These are phyloP conservation scores for Grigorovia yakushimaensis DNA, from an alignment of 805 yeast species.

Conservation along the genomic window DNA sequence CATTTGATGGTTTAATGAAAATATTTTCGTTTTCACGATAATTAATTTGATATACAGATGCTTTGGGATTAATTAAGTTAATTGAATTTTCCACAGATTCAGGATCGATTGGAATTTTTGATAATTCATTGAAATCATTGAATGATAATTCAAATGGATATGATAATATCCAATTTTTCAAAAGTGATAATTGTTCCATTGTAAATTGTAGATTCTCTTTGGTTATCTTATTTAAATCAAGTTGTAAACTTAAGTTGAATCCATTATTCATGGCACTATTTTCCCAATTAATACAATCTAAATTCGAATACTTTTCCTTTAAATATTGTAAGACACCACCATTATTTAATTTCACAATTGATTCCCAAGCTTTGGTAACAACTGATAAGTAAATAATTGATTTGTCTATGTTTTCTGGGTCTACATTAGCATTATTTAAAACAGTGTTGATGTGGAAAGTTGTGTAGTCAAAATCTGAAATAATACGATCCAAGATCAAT, in stretches of 20 bases:
- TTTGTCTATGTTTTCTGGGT: constrained; percentile 49
- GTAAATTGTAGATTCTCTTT: constrained; percentile 29
- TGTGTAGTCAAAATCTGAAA: constrained; percentile 93
- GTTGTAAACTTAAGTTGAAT: constrained; percentile 65
- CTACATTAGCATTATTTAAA: neutral
- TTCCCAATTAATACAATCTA: neutral
- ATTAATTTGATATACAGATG: constrained; percentile 37
- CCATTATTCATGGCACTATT: constrained; percentile 34
- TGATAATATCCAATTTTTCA: constrained; percentile 82
- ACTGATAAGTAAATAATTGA: constrained; percentile 27
- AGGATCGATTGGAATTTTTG: constrained; percentile 26
- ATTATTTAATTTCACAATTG: constrained; percentile 10
- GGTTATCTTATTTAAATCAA: constrained; percentile 53
- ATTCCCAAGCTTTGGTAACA: constrained; percentile 27
- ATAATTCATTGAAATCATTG: constrained; percentile 60
- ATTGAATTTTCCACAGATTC: constrained; percentile 15
- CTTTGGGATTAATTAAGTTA: constrained; percentile 14
- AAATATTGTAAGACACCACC: constrained; percentile 16
- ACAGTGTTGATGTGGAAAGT: constrained; percentile 74
- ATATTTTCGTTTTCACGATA: constrained; percentile 92
- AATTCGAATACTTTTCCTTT: constrained; percentile 10
- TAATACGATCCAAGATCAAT: constrained; percentile 61
- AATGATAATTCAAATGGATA: constrained; percentile 90
- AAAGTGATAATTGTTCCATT: constrained; percentile 55
- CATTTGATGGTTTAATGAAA: constrained; percentile 83